Evolutionary conservation across 345 rosid genomes (phyloP).

Genomic region (Atalantia buxifolia): DNA sequence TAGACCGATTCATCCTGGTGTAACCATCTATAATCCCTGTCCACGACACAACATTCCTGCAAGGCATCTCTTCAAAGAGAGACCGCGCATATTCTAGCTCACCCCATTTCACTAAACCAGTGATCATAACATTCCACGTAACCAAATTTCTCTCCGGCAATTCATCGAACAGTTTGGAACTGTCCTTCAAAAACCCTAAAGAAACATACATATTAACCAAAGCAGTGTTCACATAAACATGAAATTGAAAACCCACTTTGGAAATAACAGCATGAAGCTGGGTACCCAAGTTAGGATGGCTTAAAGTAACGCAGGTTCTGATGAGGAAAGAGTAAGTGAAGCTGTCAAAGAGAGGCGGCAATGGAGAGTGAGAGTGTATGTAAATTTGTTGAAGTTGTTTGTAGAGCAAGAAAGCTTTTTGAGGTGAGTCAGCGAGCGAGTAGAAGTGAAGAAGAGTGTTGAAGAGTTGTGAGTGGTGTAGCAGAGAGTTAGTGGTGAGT

Average conservation of each 20-base stretch:
- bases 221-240: constrained; percentile 73
- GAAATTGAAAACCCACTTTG: constrained; percentile 56
- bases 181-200: constrained; percentile 26
- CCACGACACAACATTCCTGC: constrained; percentile 29
- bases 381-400: constrained; percentile 41
- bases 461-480: constrained; percentile 33
- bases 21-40: constrained; percentile 79
- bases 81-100: constrained; percentile 49
- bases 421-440: constrained; percentile 36
- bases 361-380: constrained; percentile 13
- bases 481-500: constrained; percentile 34
- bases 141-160: constrained; percentile 62
- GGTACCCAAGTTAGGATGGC: constrained; percentile 33
- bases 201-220: constrained; percentile 42
- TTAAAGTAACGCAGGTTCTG: constrained; percentile 38
- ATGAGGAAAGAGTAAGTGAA: constrained; percentile 58
- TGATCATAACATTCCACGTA: constrained; percentile 81
- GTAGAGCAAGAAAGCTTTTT: constrained; percentile 40
- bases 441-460: constrained; percentile 59
- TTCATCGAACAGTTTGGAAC: constrained; percentile 56
- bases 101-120: constrained; percentile 62
- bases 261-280: constrained; percentile 57
- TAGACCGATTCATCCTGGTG: constrained; percentile 35
- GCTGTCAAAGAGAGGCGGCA: constrained; percentile 48
- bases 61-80: constrained; percentile 63